A percentile compares a stretch with the other conserved stretches of the same genome.
phyloP scores from a whole-genome alignment of 129 eudicot species.

The Tagetes patula region DNA sequence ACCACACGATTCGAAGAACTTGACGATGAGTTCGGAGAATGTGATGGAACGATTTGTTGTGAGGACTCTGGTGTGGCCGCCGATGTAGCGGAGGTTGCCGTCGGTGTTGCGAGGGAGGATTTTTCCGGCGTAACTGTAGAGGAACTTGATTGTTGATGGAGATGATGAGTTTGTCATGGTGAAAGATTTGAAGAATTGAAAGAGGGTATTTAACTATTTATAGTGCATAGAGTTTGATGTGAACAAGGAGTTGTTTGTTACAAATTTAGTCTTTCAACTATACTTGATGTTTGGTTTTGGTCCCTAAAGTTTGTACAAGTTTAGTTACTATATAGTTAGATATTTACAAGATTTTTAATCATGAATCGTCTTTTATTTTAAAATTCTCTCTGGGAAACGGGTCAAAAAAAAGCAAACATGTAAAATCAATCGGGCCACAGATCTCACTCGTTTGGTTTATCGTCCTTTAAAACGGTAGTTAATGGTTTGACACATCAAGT shows the following conservation, averaged over 20 bases:
- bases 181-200: background rate
- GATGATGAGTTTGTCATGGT: conserved; percentile 16
- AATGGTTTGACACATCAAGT: too few species aligned
- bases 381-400: too few species aligned
- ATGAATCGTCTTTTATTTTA: too few species aligned
- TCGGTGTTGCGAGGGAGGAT: conserved; percentile 77
- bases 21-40: conserved; percentile 58
- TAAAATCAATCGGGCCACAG: too few species aligned
- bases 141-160: conserved; percentile 51
- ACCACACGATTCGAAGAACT: conserved; percentile 72
- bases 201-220: conserved; percentile 6
- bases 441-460: too few species aligned
- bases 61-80: conserved; percentile 78
- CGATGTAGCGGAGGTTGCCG: conserved; percentile 74
- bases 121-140: conserved; percentile 82
- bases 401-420: too few species aligned
- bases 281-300: background rate
- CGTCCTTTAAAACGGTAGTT: too few species aligned
- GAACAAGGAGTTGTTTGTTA: background rate
- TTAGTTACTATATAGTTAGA: too few species aligned
- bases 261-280: conserved; percentile 7
- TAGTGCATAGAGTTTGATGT: conserved; percentile 18
- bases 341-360: too few species aligned
- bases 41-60: conserved; percentile 61
- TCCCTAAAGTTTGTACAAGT: background rate